Evolutionary conservation across 2,329 filamentous ascomycete species (phyloP).

Genomic region (Xylaria sp.): DNA sequence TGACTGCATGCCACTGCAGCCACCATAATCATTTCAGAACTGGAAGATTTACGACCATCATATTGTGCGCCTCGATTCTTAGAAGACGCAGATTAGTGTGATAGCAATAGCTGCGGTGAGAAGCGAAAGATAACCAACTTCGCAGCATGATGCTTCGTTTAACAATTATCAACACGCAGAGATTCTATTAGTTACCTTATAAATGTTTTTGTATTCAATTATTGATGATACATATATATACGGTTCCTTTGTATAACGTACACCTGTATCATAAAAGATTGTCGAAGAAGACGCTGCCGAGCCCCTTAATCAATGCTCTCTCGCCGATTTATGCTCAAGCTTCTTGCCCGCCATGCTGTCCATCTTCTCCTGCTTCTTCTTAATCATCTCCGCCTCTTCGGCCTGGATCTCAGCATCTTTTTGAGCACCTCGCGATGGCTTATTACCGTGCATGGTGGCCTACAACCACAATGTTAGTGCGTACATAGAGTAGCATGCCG

Average conservation of each 20-base stretch:
- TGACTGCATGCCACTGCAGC: neutral
- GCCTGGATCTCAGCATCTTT: slow-evolving; percentile 44
- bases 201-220: neutral
- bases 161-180: neutral
- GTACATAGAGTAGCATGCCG: neutral
- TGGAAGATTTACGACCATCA: neutral
- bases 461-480: slow-evolving; percentile 15
- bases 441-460: slow-evolving; percentile 44
- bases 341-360: slow-evolving; percentile 42
- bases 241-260: neutral
- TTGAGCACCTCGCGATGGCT: slow-evolving; percentile 43
- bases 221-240: neutral
- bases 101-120: neutral
- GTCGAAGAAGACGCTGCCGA: neutral
- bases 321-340: slow-evolving; percentile 19
- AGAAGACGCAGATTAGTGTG: neutral
- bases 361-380: slow-evolving; percentile 42
- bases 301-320: slow-evolving; percentile 10
- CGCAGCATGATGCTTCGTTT: neutral
- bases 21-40: neutral
- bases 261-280: neutral
- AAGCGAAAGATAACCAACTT: neutral
- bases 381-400: slow-evolving; percentile 43
- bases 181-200: neutral
- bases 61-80: neutral